Conservation (phyloP, 192 early-diverging fungal genomes). For the Ambispora gerdemannii region DNA sequence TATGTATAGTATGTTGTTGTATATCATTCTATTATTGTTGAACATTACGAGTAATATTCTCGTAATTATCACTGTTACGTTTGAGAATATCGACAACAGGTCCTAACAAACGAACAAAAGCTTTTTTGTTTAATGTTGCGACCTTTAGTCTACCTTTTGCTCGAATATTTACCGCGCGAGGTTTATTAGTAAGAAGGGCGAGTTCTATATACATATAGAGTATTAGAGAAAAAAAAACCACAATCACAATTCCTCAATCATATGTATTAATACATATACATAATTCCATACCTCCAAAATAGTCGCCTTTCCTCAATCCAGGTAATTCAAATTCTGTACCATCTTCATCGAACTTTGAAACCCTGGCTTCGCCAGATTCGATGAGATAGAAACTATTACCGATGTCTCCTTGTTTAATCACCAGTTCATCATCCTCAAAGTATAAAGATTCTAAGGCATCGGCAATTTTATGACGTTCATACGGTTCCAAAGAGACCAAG, state of each 20-base stretch:
- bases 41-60: slow-evolving; percentile 48
- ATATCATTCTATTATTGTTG: slow-evolving; percentile 33
- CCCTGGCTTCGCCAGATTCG: slow-evolving; percentile 83
- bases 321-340: slow-evolving; percentile 76
- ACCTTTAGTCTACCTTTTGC: slow-evolving; percentile 90
- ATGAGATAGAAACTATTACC: slow-evolving; percentile 96
- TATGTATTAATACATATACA: slow-evolving; percentile 11
- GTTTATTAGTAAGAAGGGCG: slow-evolving; percentile 91
- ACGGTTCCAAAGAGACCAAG: slow-evolving; percentile 84
- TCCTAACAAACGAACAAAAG: slow-evolving; percentile 92
- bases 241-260: not conserved
- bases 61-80: slow-evolving; percentile 91
- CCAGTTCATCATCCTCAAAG: slow-evolving; percentile 76
- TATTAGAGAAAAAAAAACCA: slow-evolving; percentile 22
- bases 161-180: slow-evolving; percentile 84
- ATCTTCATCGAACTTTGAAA: slow-evolving; percentile 75
- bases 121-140: slow-evolving; percentile 91
- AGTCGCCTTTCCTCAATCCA: slow-evolving; percentile 76
- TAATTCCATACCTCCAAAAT: slow-evolving; percentile 81
- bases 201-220: too few species aligned
- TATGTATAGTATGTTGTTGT: too few species aligned
- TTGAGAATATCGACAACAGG: slow-evolving; percentile 95
- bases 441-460: slow-evolving; percentile 93
- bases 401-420: slow-evolving; percentile 90
- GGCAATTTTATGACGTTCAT: slow-evolving; percentile 98